Evolutionary conservation across 2,329 filamentous ascomycete species (phyloP).

Genomic region (Cercospora sojina): DNA sequence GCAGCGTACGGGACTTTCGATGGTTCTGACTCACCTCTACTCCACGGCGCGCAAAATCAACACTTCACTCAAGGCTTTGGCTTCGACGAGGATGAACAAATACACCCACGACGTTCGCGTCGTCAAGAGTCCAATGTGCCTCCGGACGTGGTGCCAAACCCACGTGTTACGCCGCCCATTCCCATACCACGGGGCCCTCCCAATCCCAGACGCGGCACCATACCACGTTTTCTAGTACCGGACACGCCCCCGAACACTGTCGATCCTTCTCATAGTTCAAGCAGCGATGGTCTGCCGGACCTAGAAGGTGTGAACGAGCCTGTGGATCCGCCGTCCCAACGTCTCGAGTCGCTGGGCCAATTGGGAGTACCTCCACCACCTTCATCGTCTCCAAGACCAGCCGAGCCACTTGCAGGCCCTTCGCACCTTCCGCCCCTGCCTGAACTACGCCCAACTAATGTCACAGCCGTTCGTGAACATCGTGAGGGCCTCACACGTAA

Average conservation of each 20-base stretch:
- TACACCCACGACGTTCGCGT: neutral
- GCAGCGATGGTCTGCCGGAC: neutral
- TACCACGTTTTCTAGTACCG: neutral
- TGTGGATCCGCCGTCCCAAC: neutral
- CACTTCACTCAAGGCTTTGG: neutral
- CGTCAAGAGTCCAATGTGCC: conserved; percentile 3
- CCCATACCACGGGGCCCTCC: neutral
- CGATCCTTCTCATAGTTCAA: neutral
- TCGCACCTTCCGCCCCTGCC: neutral
- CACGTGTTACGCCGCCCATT: neutral
- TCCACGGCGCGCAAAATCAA: neutral
- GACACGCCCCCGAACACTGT: neutral
- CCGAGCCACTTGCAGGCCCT: neutral
- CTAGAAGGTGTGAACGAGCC: neutral
- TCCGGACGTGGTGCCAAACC: neutral
- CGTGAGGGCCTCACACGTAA: neutral
- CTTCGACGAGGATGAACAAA: neutral
- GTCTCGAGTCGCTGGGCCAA: neutral
- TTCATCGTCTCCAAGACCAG: neutral
- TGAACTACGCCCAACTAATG: neutral
- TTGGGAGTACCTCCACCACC: neutral
- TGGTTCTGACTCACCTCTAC: neutral
- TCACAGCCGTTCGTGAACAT: neutral
- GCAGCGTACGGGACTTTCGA: conserved; percentile 2
- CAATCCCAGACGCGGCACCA: neutral